Evolutionary conservation across 805 yeast genomes (phyloP).

Genomic region (Lipomyces sp.): DNA sequence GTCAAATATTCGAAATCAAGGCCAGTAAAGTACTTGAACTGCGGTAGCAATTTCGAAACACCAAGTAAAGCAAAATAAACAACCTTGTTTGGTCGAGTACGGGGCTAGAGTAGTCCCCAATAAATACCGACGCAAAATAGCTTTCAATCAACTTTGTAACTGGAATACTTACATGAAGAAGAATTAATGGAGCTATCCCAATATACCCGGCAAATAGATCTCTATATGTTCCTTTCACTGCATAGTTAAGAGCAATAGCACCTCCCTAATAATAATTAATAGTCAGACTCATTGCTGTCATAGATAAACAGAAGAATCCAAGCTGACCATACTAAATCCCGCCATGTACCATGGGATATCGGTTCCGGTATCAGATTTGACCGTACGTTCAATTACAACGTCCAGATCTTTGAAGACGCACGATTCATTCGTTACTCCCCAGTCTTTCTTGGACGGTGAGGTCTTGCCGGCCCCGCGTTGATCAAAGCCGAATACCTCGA

Average conservation of each 20-base stretch:
- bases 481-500: slow-evolving; percentile 40
- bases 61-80: slow-evolving; percentile 32
- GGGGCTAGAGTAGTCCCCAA: slow-evolving; percentile 12
- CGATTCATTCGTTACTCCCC: slow-evolving; percentile 38
- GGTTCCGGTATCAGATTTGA: slow-evolving; percentile 5
- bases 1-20: slow-evolving; percentile 33
- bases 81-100: slow-evolving; percentile 31
- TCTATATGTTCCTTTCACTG: slow-evolving; percentile 37
- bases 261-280: slow-evolving; percentile 38
- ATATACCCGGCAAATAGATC: slow-evolving; percentile 37
- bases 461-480: slow-evolving; percentile 43
- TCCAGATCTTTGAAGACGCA: slow-evolving; percentile 38
- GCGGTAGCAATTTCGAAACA: slow-evolving; percentile 34
- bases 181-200: slow-evolving; percentile 38
- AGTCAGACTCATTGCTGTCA: not conserved
- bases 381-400: slow-evolving; percentile 29
- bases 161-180: slow-evolving; percentile 27
- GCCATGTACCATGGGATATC: slow-evolving; percentile 23
- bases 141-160: too few relatives aligned
- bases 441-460: slow-evolving; percentile 32
- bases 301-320: not conserved
- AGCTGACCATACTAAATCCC: slow-evolving; percentile 23
- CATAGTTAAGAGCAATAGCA: slow-evolving; percentile 39
- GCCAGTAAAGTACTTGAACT: slow-evolving; percentile 29
- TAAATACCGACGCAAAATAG: too few relatives aligned